These are phyloP conservation scores for Kwoniella sp. DNA, from an alignment of 768 basidiomycete species.

Conservation along the genomic window DNA sequence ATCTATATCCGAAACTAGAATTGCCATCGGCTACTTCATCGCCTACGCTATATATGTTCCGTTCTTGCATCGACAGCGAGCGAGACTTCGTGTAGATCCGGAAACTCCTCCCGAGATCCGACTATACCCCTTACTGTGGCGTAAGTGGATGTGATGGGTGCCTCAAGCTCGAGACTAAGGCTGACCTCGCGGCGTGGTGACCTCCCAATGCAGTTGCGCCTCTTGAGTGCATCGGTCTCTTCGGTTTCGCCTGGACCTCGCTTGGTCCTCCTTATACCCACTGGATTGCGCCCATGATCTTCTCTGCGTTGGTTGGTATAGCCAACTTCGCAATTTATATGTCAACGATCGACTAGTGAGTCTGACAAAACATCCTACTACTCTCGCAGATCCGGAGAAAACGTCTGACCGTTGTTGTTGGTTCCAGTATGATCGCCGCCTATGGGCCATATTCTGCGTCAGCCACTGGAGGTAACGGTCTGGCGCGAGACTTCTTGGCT, in stretches of 20 bases:
- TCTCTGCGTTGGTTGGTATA: constrained; percentile 52
- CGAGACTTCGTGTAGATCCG: constrained; percentile 24
- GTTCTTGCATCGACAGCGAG: constrained; percentile 31
- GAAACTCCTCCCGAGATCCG: constrained; percentile 43
- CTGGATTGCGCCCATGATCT: constrained; percentile 70
- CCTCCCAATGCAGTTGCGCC: constrained; percentile 43
- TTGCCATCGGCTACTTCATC: constrained; percentile 50
- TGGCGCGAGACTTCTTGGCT: constrained; percentile 49
- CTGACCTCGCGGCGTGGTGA: no score
- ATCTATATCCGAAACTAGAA: constrained; percentile 6
- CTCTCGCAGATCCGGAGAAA: no score
- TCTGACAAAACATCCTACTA: not conserved
- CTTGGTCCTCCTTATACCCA: constrained; percentile 58
- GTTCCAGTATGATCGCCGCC: constrained; percentile 39
- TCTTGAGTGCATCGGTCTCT: constrained; percentile 45
- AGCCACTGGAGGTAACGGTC: constrained; percentile 52
- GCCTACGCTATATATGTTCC: constrained; percentile 41
- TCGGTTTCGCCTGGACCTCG: constrained; percentile 47
- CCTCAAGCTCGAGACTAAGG: no score
- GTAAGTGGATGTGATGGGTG: no score
- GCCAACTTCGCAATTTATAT: constrained; percentile 48
- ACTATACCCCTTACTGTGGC: constrained; percentile 39
- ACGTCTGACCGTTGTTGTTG: not conserved
- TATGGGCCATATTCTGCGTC: constrained; percentile 51
- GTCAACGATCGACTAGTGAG: constrained; percentile 41